Base-by-base conservation (phyloP, 2,329 filamentous ascomycete genomes). In the Penicillium sp. region DNA sequence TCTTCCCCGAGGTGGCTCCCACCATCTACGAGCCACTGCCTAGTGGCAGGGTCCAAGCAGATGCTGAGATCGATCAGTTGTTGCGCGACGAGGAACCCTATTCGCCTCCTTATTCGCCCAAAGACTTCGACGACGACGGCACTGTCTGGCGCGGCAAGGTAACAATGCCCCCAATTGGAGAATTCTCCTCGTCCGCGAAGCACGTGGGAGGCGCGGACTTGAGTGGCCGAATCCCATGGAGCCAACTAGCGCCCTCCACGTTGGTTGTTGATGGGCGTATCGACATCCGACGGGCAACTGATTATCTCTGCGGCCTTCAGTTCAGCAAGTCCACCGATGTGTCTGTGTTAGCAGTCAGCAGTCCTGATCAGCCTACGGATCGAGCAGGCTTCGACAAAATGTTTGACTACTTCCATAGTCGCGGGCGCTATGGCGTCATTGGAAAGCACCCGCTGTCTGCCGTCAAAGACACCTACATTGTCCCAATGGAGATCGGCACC, bases 11-110 rank as follows among this genome's bases (percentile, higher is more conserved):
- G 57, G 66, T 73, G 16, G 67, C 75, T 26, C 65, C 67, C 28
- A 70, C 74, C 42, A 69, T 75, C 35, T 71, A 70, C 36, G 72
- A 75, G 48, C 71, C 70, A 45, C 56, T 72, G 17, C 66, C 80
- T 61, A 78, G 82, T 48, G 71, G 74, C 55, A 73, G 82, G 67
- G 73, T 78, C 61, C 65, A 77, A 69, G 85, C 89, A 14, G 93
- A 99, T 71, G 84, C 89, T 3, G 94, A 97, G 57, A 90, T 99
- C 19, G 94, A 99, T 71, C 85, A 91, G 38, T 80, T 99, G 63
- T 83, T 97, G 8, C 84, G 92, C 66, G 91, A 89, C 57, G 86
- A 96, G 57, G 89, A 90, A 53, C 86, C 87, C 28, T 89, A 89
- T 44, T 92, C 89, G 1, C 89, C 89, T 1, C 88, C 89, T 0